Evolutionary conservation across 1,284 basidiomycete genomes (phyloP).

Genomic region (Microbotryum silenes-acaulis): DNA sequence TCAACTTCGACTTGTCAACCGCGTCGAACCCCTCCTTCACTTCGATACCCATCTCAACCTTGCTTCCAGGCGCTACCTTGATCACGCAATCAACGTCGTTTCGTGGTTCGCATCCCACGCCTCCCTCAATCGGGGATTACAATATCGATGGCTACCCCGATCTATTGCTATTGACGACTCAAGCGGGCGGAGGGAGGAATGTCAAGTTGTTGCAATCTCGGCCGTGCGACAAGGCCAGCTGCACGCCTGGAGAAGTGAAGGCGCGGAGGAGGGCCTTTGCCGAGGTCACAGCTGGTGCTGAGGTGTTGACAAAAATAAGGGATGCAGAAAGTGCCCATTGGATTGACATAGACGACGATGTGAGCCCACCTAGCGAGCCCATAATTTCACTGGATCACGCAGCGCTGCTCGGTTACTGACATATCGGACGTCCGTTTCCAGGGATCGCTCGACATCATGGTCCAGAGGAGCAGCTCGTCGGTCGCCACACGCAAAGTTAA

Average conservation of each 20-base stretch:
- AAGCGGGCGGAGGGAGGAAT: conserved; percentile 33
- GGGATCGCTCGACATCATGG: conserved; percentile 87
- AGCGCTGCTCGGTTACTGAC: background rate
- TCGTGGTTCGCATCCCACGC: conserved; percentile 59
- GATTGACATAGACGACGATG: conserved; percentile 93
- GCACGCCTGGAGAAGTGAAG: conserved; percentile 23
- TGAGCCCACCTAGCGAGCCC: conserved; percentile 42
- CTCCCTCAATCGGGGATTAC: conserved; percentile 77
- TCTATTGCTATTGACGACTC: conserved; percentile 56
- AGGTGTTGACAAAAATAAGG: conserved; percentile 56
- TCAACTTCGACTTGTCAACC: conserved; percentile 60
- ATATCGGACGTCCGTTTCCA: conserved; percentile 38
- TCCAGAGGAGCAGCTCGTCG: conserved; percentile 70
- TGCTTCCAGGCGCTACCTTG: conserved; percentile 51
- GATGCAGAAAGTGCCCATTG: conserved; percentile 77
- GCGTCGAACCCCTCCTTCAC: conserved; percentile 52
- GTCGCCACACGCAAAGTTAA: conserved; percentile 46
- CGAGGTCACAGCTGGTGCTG: conserved; percentile 54
- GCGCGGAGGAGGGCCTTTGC: conserved; percentile 56
- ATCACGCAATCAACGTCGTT: conserved; percentile 55
- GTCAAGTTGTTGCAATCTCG: conserved; percentile 64
- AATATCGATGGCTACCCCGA: conserved; percentile 96
- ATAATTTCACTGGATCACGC: conserved; percentile 6
- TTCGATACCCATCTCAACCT: conserved; percentile 56
- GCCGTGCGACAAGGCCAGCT: conserved; percentile 51